Evolutionary conservation across 768 basidiomycete genomes (phyloP).

Genomic region (Tricholoma matsutake): DNA sequence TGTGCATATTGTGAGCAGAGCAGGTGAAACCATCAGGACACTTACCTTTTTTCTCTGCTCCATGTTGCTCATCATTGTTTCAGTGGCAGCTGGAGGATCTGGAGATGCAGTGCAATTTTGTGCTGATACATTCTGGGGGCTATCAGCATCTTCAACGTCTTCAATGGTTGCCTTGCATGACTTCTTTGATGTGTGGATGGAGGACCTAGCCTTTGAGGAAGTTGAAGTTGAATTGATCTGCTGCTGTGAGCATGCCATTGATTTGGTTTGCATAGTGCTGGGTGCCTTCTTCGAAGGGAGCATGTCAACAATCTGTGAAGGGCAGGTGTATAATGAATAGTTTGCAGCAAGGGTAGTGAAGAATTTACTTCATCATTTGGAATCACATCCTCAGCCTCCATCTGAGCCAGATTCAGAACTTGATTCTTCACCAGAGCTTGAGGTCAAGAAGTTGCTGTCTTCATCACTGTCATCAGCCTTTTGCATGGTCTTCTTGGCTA

Average conservation of each 20-base stretch:
- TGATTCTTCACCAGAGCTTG: not conserved
- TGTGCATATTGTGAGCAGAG: no score
- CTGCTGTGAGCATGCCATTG: not conserved
- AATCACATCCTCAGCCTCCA: not conserved
- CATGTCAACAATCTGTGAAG: not conserved
- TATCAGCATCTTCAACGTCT: not conserved
- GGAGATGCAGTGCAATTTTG: no score
- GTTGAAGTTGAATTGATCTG: not conserved
- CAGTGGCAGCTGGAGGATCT: no score
- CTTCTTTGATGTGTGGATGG: not conserved
- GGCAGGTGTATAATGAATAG: not conserved
- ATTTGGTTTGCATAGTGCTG: not conserved
- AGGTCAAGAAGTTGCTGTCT: not conserved
- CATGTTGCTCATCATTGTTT: no score
- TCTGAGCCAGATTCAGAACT: not conserved
- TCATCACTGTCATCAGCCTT: not conserved
- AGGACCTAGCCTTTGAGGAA: not conserved
- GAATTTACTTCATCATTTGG: not conserved
- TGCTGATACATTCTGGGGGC: not conserved
- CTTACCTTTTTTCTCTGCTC: no score
- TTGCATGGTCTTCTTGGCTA: not conserved
- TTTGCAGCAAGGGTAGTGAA: not conserved
- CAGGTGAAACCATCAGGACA: no score
- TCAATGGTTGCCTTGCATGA: not conserved
- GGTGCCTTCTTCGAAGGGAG: not conserved